These are phyloP conservation scores for Colletotrichum falcatum DNA, from an alignment of 2,329 filamentous ascomycete species.

Conservation along the genomic window DNA sequence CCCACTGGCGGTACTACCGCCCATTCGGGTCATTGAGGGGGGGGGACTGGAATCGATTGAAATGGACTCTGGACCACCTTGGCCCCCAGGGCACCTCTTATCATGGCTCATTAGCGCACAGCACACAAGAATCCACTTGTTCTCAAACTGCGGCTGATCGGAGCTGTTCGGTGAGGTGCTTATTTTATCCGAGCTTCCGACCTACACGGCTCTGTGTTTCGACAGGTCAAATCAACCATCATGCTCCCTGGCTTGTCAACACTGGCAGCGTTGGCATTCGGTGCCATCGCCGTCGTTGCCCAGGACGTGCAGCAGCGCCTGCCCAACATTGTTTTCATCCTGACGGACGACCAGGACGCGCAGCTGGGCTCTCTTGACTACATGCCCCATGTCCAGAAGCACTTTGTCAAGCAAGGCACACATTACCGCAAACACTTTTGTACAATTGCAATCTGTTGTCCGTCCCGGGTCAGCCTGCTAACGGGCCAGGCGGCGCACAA, in stretches of 20 bases:
- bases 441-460: conserved; percentile 76
- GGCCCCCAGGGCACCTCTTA: neutral
- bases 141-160: neutral
- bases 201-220: neutral
- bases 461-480: conserved; percentile 73
- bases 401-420: conserved; percentile 69
- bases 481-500: conserved; percentile 77
- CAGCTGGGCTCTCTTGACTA: conserved; percentile 71
- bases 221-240: neutral
- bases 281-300: conserved; percentile 12
- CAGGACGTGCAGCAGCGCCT: conserved; percentile 23
- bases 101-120: conserved; percentile 1
- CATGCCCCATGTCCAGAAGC: conserved; percentile 67
- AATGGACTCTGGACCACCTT: neutral
- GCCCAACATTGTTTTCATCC: conserved; percentile 74
- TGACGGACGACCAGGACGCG: conserved; percentile 77
- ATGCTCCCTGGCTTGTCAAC: conserved; percentile 22
- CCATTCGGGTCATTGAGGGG: neutral
- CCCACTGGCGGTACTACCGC: conserved; percentile 16
- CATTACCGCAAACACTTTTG: conserved; percentile 73
- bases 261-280: conserved; percentile 20
- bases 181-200: neutral
- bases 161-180: no score
- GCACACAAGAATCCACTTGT: neutral
- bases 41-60: neutral